Evolutionary conservation across 208 protist species (phyloP).

Genomic region (Trypanosoma platydactyli): DNA sequence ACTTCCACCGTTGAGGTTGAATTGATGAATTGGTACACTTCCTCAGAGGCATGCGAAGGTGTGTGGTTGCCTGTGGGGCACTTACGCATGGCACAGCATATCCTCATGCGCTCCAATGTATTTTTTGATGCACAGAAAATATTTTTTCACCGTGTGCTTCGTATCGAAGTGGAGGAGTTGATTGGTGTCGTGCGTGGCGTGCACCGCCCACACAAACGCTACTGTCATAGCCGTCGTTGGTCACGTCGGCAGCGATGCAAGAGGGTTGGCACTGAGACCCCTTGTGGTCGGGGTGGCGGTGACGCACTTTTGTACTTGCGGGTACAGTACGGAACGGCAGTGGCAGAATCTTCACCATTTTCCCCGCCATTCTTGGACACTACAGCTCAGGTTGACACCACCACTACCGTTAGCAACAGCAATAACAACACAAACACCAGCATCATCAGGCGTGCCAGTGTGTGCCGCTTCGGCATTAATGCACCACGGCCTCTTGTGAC

Average conservation of each 20-base stretch:
- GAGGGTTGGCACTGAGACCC: too few relatives aligned
- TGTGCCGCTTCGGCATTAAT: too few relatives aligned
- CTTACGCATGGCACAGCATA: neutral
- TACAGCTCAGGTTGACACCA: too few relatives aligned
- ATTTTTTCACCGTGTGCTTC: conserved; percentile 18
- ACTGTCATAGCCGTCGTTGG: too few relatives aligned
- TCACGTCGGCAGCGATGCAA: too few relatives aligned
- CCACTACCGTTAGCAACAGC: too few relatives aligned
- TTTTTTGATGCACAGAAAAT: conserved; percentile 15
- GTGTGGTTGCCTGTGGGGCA: conserved; percentile 17
- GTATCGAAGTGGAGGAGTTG: conserved; percentile 13
- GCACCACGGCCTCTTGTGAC: neutral
- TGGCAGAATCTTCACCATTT: conserved; percentile 10
- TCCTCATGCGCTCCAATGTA: conserved; percentile 10
- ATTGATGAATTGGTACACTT: neutral
- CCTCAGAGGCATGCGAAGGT: neutral
- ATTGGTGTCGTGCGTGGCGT: conserved; percentile 9
- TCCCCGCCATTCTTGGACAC: neutral
- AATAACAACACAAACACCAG: too few relatives aligned
- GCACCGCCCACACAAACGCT: neutral
- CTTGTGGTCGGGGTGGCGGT: too few relatives aligned
- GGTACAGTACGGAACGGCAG: conserved; percentile 7
- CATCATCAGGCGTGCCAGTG: too few relatives aligned
- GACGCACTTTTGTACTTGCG: conserved; percentile 7
- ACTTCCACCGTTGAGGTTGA: neutral